phyloP scores from a whole-genome alignment of 805 yeast genomes.

The Millerago galiae region DNA sequence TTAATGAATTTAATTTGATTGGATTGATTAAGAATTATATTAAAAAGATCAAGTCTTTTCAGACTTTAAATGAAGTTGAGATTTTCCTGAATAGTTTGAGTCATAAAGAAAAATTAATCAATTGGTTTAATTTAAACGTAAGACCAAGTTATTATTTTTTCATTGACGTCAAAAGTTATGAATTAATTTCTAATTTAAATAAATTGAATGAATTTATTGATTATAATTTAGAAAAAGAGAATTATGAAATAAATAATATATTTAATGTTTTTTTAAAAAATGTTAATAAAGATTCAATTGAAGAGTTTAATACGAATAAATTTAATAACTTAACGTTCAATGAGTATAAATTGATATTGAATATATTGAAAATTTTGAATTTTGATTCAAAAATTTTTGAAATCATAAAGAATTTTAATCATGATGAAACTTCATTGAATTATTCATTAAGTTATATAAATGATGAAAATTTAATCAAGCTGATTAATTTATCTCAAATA shows the following conservation, averaged over 20 bases:
- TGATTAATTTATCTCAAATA: background rate
- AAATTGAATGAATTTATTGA: constrained; percentile 7
- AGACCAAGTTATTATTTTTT: constrained; percentile 1
- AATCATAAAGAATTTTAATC: background rate
- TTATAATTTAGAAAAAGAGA: constrained; percentile 1
- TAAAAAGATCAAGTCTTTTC: background rate
- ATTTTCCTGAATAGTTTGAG: background rate
- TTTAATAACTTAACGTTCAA: background rate
- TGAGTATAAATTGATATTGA: constrained; percentile 1
- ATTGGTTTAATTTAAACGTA: constrained; percentile 5
- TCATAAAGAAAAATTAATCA: background rate
- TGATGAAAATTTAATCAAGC: background rate
- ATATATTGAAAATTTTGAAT: background rate
- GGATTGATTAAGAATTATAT: constrained; percentile 4
- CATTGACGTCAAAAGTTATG: constrained; percentile 1
- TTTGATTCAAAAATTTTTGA: background rate
- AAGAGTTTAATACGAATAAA: constrained; percentile 1
- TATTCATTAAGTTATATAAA: background rate
- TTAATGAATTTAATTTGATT: background rate
- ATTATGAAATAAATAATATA: constrained; percentile 1
- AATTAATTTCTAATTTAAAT: constrained; percentile 2
- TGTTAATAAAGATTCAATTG: background rate
- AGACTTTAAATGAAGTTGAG: background rate
- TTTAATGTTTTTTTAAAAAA: constrained; percentile 1
- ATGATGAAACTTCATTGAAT: constrained; percentile 1